phyloP scores from a whole-genome alignment of 164 flowering plant genomes.

The Paratinospora sagittata region DNA sequence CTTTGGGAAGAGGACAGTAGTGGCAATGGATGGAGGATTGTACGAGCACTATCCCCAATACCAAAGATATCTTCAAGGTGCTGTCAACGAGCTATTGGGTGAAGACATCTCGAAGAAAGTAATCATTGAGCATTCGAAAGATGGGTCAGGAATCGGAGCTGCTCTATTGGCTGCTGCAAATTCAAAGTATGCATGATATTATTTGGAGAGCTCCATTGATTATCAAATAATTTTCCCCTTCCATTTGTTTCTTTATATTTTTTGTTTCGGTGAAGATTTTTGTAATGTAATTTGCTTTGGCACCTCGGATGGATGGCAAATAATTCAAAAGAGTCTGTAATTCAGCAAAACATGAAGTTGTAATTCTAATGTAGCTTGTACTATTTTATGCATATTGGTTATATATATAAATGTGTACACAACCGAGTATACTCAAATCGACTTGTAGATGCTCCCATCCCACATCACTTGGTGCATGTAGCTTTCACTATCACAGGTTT shows the following conservation, averaged over 20 bases:
- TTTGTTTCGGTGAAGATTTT: neutral
- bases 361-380: neutral
- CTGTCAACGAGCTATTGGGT: slow-evolving; percentile 70
- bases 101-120: slow-evolving; percentile 44
- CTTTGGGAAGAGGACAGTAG: slow-evolving; percentile 67
- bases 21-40: slow-evolving; percentile 89
- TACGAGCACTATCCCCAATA: slow-evolving; percentile 76
- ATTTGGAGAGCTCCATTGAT: neutral
- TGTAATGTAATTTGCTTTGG: slow-evolving; percentile 2
- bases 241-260: neutral
- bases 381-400: too few species aligned
- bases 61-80: slow-evolving; percentile 55
- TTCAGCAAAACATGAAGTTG: neutral
- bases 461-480: too few species aligned
- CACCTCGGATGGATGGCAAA: neutral
- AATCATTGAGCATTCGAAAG: slow-evolving; percentile 71
- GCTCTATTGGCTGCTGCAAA: slow-evolving; percentile 85
- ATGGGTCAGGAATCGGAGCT: slow-evolving; percentile 93
- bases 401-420: too few species aligned
- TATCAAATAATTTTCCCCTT: neutral
- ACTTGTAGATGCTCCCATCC: too few species aligned
- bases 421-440: too few species aligned
- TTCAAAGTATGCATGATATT: slow-evolving; percentile 43
- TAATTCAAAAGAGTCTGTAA: neutral
- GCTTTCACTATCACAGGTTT: too few species aligned